Percentiles rank a stretch among this genome's conserved stretches.
These are phyloP conservation scores for Peronospora belbahrii DNA, from an alignment of 352 stramenopile genomes.

Conservation along the genomic window DNA sequence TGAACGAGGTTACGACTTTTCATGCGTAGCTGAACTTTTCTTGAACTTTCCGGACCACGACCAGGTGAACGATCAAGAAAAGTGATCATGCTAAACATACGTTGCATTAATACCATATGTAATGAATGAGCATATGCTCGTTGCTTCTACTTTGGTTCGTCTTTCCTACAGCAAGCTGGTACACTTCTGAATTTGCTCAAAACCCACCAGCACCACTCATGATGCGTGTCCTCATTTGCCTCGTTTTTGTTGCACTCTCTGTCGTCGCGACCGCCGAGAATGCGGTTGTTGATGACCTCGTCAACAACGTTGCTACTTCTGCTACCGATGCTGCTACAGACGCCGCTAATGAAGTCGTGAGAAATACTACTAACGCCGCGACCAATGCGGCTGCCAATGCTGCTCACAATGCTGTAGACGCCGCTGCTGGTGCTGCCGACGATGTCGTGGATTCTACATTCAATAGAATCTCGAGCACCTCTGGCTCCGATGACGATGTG, in stretches of 20 bases:
- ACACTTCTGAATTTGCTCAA: slow-evolving; percentile 12
- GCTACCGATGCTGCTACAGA: slow-evolving; percentile 6
- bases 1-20: too few relatives aligned
- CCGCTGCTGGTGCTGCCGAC: slow-evolving; percentile 5
- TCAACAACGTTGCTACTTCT: slow-evolving; percentile 8
- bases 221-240: slow-evolving; percentile 17
- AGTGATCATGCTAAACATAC: too few relatives aligned
- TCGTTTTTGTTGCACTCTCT: slow-evolving; percentile 11
- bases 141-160: too few relatives aligned
- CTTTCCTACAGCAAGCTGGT: slow-evolving; percentile 4
- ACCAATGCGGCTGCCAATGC: slow-evolving; percentile 9
- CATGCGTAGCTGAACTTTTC: too few relatives aligned
- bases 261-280: slow-evolving; percentile 10
- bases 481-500: slow-evolving; percentile 17
- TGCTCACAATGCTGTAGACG: slow-evolving; percentile 2
- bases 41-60: too few relatives aligned
- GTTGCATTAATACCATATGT: too few relatives aligned
- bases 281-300: slow-evolving; percentile 7
- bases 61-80: too few relatives aligned
- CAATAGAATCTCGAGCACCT: slow-evolving; percentile 2
- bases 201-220: neutral
- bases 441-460: slow-evolving; percentile 12
- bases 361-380: slow-evolving; percentile 1
- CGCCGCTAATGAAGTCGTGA: neutral
- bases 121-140: too few relatives aligned